These are phyloP conservation scores for Xylariaceae sp. DNA, from an alignment of 2,329 filamentous ascomycete genomes.

Conservation along the genomic window DNA sequence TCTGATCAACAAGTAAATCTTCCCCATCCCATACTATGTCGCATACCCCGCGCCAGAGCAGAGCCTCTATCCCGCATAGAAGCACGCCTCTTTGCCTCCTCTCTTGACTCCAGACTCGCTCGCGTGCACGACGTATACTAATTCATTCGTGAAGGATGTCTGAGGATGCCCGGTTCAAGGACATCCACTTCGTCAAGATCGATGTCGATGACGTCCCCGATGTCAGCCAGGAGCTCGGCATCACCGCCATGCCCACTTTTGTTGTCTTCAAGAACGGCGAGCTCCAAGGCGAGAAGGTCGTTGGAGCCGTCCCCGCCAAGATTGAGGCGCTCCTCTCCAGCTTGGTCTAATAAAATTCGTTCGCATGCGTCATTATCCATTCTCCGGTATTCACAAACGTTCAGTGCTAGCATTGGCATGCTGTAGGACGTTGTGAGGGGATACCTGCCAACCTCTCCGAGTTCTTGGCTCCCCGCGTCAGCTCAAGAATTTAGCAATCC, in stretches of 20 bases:
- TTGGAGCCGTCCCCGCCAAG: constrained; percentile 74
- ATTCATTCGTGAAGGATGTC: constrained; percentile 46
- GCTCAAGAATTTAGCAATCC: neutral
- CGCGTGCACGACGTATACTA: constrained; percentile 1
- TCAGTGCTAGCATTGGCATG: neutral
- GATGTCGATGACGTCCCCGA: constrained; percentile 80
- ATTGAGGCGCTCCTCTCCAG: constrained; percentile 45
- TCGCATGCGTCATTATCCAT: neutral
- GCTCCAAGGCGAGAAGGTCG: constrained; percentile 60
- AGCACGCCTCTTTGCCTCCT: too few relatives aligned
- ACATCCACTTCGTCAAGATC: constrained; percentile 76
- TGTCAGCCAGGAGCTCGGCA: constrained; percentile 68
- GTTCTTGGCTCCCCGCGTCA: neutral
- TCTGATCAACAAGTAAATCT: constrained; percentile 57
- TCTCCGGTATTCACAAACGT: neutral
- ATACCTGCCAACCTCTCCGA: neutral
- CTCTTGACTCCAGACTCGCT: neutral
- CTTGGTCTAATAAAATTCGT: constrained; percentile 18
- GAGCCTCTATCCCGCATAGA: neutral
- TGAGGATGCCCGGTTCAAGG: constrained; percentile 49
- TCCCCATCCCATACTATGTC: neutral
- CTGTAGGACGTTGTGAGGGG: neutral
- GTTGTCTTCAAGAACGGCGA: constrained; percentile 74
- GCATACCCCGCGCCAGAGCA: neutral
- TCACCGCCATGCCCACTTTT: constrained; percentile 94